phyloP scores from a whole-genome alignment of 2,329 filamentous ascomycete genomes.

The Apiospora saccharicola region DNA sequence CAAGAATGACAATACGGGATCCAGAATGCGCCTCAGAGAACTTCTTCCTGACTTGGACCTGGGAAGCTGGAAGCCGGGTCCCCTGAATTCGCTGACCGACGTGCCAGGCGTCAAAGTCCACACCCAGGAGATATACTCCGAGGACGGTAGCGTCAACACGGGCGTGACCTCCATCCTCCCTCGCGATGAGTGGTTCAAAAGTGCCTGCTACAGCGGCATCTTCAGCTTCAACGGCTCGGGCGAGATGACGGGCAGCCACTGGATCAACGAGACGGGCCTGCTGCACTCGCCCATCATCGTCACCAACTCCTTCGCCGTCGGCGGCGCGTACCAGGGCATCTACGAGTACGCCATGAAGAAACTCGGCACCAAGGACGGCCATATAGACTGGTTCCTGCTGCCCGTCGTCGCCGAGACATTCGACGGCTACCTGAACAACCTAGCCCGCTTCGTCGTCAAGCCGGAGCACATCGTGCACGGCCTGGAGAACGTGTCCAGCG shows the following conservation, averaged over 20 bases:
- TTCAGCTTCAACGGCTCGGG: slow-evolving; percentile 72
- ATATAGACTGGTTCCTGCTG: slow-evolving; percentile 60
- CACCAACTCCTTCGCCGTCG: slow-evolving; percentile 65
- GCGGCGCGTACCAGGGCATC: slow-evolving; percentile 65
- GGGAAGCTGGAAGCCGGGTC: slow-evolving; percentile 52
- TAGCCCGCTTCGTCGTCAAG: slow-evolving; percentile 61
- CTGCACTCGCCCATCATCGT: slow-evolving; percentile 66
- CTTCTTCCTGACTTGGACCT: slow-evolving; percentile 53
- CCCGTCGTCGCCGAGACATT: slow-evolving; percentile 70
- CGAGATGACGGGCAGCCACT: slow-evolving; percentile 67
- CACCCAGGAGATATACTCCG: slow-evolving; percentile 50
- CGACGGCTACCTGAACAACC: slow-evolving; percentile 67
- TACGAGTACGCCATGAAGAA: slow-evolving; percentile 62
- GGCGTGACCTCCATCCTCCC: slow-evolving; percentile 59
- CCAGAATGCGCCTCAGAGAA: slow-evolving; percentile 49
- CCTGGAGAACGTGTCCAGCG: slow-evolving; percentile 58
- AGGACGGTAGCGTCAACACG: slow-evolving; percentile 51
- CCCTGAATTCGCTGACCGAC: slow-evolving; percentile 59
- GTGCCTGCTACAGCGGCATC: slow-evolving; percentile 56
- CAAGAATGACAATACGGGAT: slow-evolving; percentile 21
- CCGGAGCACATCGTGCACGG: slow-evolving; percentile 61
- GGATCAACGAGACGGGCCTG: slow-evolving; percentile 68
- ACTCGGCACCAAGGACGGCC: slow-evolving; percentile 49
- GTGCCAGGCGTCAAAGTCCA: slow-evolving; percentile 56
- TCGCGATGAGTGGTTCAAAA: slow-evolving; percentile 51